These are phyloP conservation scores for Arthroderma uncinatum DNA, from an alignment of 2,329 filamentous ascomycete species.

Conservation along the genomic window DNA sequence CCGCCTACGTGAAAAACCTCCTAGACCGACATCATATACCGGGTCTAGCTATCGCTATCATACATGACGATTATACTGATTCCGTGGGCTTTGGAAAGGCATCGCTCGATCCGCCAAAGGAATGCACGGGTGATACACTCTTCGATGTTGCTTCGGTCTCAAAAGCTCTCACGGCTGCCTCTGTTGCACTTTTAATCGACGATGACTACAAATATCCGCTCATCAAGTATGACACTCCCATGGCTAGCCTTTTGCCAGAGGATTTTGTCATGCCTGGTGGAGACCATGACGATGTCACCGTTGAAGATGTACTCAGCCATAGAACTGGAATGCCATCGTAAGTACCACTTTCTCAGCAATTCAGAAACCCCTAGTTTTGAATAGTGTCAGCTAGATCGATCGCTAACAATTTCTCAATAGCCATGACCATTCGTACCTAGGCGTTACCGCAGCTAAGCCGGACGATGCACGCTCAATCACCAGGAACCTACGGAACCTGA, in stretches of 20 bases:
- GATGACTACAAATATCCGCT: slow-evolving; percentile 26
- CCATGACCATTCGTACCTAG: neutral
- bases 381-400: neutral
- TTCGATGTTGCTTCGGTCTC: slow-evolving; percentile 20
- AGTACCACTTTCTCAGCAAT: slow-evolving; percentile 12
- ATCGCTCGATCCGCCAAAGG: neutral
- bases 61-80: neutral
- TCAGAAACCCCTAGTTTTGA: too few relatives aligned
- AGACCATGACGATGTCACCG: slow-evolving; percentile 39
- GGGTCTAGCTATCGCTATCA: neutral
- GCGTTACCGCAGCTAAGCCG: neutral
- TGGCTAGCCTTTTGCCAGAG: slow-evolving; percentile 39
- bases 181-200: slow-evolving; percentile 34
- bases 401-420: neutral
- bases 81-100: neutral
- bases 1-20: neutral
- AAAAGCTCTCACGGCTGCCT: slow-evolving; percentile 22
- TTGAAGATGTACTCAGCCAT: slow-evolving; percentile 46
- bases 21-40: neutral
- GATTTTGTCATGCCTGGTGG: slow-evolving; percentile 43
- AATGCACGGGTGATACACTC: slow-evolving; percentile 17
- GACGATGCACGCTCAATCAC: neutral
- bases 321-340: slow-evolving; percentile 41
- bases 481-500: neutral
- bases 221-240: slow-evolving; percentile 39